A percentile compares a stretch with the other conserved stretches of the same genome.
These are phyloP conservation scores for Pholiota adiposa DNA, from an alignment of 1,284 basidiomycete genomes.

Conservation along the genomic window DNA sequence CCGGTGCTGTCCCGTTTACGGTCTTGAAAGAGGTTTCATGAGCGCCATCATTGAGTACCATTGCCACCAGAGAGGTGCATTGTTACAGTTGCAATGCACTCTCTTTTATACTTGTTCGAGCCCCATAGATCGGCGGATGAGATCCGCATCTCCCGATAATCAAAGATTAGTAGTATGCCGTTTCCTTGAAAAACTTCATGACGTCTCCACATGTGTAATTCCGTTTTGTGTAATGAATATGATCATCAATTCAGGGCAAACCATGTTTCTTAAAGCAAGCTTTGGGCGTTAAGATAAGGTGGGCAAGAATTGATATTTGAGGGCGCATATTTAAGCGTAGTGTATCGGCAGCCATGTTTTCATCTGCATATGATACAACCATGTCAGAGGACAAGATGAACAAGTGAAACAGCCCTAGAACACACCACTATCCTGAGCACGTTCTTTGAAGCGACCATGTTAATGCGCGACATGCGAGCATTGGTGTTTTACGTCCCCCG, in stretches of 20 bases:
- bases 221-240: background rate
- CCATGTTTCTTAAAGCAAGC: background rate
- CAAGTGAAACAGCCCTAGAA: background rate
- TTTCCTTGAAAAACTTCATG: background rate
- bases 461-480: too few species aligned
- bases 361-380: too few species aligned
- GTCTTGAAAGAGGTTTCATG: conserved; percentile 20
- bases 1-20: conserved; percentile 15
- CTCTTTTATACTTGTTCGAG: conserved; percentile 16
- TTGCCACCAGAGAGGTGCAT: conserved; percentile 18
- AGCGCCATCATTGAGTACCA: conserved; percentile 26
- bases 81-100: conserved; percentile 3
- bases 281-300: background rate
- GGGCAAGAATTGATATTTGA: background rate
- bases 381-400: too few species aligned
- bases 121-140: conserved; percentile 20
- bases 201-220: background rate
- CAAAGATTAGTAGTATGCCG: background rate
- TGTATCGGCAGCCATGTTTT: background rate
- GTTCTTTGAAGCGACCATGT: too few species aligned
- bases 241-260: background rate
- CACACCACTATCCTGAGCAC: too few species aligned
- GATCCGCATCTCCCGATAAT: conserved; percentile 20
- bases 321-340: background rate
- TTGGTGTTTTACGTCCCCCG: too few species aligned